Conservation (phyloP, 2,329 filamentous ascomycete genomes). For the Byssothecium circinans region DNA sequence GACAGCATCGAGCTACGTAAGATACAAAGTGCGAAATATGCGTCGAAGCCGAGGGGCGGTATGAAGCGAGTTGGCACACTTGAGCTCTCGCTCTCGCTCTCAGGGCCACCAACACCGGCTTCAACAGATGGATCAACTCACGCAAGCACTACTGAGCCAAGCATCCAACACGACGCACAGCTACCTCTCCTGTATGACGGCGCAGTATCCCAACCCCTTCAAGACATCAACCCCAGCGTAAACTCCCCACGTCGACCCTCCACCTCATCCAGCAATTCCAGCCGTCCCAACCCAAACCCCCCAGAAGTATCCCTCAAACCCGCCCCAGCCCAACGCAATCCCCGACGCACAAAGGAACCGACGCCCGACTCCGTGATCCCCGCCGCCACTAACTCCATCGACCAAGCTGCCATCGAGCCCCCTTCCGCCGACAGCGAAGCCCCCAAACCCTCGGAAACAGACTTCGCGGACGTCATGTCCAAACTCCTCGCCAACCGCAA, state of each 20-base stretch:
- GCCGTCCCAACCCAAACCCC: constrained; percentile 11
- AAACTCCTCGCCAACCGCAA: constrained; percentile 37
- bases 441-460: constrained; percentile 26
- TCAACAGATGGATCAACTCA: constrained; percentile 21
- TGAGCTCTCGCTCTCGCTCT: constrained; percentile 32
- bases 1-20: constrained; percentile 22
- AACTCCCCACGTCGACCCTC: constrained; percentile 37
- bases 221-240: constrained; percentile 28
- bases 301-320: constrained; percentile 23
- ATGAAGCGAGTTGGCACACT: constrained; percentile 23
- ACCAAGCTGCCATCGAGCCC: constrained; percentile 12
- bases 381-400: constrained; percentile 14
- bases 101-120: constrained; percentile 21
- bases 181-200: constrained; percentile 22
- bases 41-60: constrained; percentile 17
- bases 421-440: constrained; percentile 2
- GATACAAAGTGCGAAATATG: constrained; percentile 15
- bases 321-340: constrained; percentile 15
- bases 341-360: constrained; percentile 16
- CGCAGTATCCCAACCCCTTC: constrained; percentile 26
- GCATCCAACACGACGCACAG: constrained; percentile 15
- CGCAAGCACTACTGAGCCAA: constrained; percentile 10
- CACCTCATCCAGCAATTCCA: constrained; percentile 26
- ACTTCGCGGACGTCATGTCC: constrained; percentile 36
- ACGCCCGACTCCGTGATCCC: constrained; percentile 32